Evolutionary conservation across 257 asterid genomes (phyloP).

Genomic region (Gentiana dahurica): DNA sequence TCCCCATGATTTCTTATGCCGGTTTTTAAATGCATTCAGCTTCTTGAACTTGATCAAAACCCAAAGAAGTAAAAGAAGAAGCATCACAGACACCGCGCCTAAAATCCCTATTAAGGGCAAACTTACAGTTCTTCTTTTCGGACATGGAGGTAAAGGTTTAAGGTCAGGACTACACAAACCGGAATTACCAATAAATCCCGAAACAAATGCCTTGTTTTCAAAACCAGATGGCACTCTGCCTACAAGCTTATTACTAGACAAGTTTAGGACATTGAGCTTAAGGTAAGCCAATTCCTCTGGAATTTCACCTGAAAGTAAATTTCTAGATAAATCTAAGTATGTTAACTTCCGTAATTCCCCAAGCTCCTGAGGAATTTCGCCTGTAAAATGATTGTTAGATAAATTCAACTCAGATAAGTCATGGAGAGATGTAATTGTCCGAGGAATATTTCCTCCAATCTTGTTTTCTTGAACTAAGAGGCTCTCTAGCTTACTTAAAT

Average conservation of each 20-base stretch:
- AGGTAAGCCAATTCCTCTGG: constrained; percentile 47
- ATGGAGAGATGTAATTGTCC: constrained; percentile 25
- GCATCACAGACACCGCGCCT: constrained; percentile 37
- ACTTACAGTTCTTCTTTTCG: constrained; percentile 33
- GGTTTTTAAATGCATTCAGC: constrained; percentile 17
- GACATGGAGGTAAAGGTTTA: constrained; percentile 44
- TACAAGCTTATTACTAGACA: constrained; percentile 64
- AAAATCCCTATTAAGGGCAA: constrained; percentile 33
- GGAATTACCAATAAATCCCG: constrained; percentile 55
- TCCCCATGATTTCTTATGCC: constrained; percentile 38
- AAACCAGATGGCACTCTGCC: constrained; percentile 62
- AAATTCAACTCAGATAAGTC: constrained; percentile 54
- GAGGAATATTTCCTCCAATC: constrained; percentile 55
- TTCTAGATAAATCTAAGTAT: constrained; percentile 52
- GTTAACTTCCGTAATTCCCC: constrained; percentile 49
- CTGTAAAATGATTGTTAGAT: constrained; percentile 53
- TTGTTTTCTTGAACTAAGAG: constrained; percentile 49
- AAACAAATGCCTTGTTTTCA: constrained; percentile 21
- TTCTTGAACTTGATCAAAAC: constrained; percentile 43
- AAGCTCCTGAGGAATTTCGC: constrained; percentile 49
- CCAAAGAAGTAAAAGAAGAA: constrained; percentile 39
- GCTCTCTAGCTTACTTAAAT: constrained; percentile 37
- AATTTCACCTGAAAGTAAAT: constrained; percentile 52
- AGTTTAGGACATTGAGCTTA: constrained; percentile 52
- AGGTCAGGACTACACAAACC: constrained; percentile 59